phyloP scores from a whole-genome alignment of 2,329 filamentous ascomycete genomes.

The Shiraia sp. region DNA sequence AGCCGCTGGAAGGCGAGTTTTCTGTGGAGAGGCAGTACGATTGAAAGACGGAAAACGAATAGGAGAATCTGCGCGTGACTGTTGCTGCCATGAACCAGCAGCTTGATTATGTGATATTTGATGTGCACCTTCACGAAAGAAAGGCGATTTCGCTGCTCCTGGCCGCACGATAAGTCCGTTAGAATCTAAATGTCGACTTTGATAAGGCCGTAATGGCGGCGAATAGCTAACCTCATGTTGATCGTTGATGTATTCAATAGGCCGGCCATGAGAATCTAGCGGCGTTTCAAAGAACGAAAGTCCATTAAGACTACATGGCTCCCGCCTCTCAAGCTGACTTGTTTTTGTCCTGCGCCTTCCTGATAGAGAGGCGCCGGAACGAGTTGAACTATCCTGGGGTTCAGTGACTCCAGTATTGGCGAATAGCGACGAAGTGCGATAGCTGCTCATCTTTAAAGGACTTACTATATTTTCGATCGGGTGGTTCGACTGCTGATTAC shows the following conservation, averaged over 20 bases:
- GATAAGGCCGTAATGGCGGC: constrained; percentile 4
- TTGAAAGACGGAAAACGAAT: constrained; percentile 8
- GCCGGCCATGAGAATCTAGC: constrained; percentile 22
- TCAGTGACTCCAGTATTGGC: constrained; percentile 26
- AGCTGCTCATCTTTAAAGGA: constrained; percentile 43
- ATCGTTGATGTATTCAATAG: constrained; percentile 8
- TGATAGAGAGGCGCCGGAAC: constrained; percentile 32
- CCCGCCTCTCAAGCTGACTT: constrained; percentile 16
- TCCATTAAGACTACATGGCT: constrained; percentile 36
- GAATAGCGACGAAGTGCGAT: constrained; percentile 14
- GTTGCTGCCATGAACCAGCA: constrained; percentile 5
- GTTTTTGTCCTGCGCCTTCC: constrained; percentile 15
- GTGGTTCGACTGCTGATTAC: constrained; percentile 12
- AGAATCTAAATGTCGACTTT: constrained; percentile 13
- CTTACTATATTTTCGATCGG: constrained; percentile 42
- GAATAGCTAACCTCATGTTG: background rate
- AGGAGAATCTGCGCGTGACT: constrained; percentile 4
- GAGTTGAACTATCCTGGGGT: constrained; percentile 30
- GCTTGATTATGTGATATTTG: constrained; percentile 3
- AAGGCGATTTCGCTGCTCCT: constrained; percentile 6
- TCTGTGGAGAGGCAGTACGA: constrained; percentile 9
- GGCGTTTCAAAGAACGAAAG: constrained; percentile 43
- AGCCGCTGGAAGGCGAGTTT: constrained; percentile 15
- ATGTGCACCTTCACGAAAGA: constrained; percentile 10
- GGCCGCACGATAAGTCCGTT: constrained; percentile 17